Percentiles rank a stretch among this genome's conserved stretches.
These are phyloP conservation scores for Suillus weaverae DNA, from an alignment of 768 basidiomycete genomes.

Conservation along the genomic window DNA sequence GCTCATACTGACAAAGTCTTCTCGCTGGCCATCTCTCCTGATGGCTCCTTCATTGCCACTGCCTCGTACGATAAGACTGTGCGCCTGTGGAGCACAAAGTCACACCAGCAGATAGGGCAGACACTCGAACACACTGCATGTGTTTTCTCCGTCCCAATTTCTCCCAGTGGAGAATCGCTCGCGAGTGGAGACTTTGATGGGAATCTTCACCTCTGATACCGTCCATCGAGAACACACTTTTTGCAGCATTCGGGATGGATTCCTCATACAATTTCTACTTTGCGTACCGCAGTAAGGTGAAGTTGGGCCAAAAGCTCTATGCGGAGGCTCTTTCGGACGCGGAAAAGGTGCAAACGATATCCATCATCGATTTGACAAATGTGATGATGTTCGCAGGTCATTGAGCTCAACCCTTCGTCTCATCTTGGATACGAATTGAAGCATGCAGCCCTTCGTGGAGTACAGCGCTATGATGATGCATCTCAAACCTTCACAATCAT, in stretches of 20 bases:
- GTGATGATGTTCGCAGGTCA: neutral
- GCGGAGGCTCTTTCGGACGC: neutral
- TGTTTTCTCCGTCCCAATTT: neutral
- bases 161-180: neutral
- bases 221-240: neutral
- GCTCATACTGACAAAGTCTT: neutral
- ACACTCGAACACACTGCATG: neutral
- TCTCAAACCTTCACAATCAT: neutral
- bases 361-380: neutral
- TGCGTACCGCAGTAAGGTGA: neutral
- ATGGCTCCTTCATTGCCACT: slow-evolving; percentile 77
- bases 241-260: neutral
- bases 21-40: slow-evolving; percentile 42
- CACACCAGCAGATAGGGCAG: neutral
- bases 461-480: neutral
- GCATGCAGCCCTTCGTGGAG: neutral
- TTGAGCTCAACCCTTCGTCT: neutral
- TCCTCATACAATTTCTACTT: neutral
- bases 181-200: neutral
- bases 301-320: neutral
- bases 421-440: neutral
- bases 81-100: slow-evolving; percentile 59
- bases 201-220: neutral
- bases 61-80: slow-evolving; percentile 87
- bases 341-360: neutral